Evolutionary conservation across 805 yeast species (phyloP).

Genomic region (Zygosaccharomyces bailii): DNA sequence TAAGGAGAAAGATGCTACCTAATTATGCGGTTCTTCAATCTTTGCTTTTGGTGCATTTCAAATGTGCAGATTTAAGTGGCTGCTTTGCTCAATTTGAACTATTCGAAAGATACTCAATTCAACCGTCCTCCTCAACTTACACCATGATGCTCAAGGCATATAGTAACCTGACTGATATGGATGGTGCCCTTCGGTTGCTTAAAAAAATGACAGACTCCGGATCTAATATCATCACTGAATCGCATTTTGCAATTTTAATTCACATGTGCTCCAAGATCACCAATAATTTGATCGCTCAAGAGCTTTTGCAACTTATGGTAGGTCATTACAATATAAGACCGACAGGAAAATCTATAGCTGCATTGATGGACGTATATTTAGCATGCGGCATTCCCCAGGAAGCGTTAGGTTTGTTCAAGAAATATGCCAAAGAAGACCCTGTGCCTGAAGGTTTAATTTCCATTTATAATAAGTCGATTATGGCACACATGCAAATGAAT

Average conservation of each 20-base stretch:
- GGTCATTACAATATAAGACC: constrained; percentile 31
- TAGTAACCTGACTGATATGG: constrained; percentile 28
- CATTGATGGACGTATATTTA: constrained; percentile 30
- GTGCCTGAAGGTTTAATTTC: constrained; percentile 12
- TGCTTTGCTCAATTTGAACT: constrained; percentile 32
- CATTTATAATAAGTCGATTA: constrained; percentile 25
- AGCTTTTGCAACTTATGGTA: constrained; percentile 32
- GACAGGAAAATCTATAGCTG: constrained; percentile 25
- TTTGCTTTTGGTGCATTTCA: constrained; percentile 26
- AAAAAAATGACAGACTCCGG: constrained; percentile 28
- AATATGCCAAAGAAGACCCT: constrained; percentile 12
- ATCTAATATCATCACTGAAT: constrained; percentile 21
- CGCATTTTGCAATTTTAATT: constrained; percentile 28
- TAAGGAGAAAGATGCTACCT: constrained; percentile 47
- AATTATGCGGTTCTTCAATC: constrained; percentile 33
- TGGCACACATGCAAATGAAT: constrained; percentile 21
- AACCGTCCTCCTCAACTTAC: constrained; percentile 30
- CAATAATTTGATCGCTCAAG: constrained; percentile 30
- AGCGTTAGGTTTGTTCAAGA: constrained; percentile 23
- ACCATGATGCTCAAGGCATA: constrained; percentile 30
- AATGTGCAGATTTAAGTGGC: constrained; percentile 23
- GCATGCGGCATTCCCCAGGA: constrained; percentile 22
- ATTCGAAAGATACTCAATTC: constrained; percentile 29
- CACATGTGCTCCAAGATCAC: constrained; percentile 29
- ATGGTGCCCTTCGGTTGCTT: constrained; percentile 33